These are phyloP conservation scores for Scleroderma citrinum DNA, from an alignment of 768 basidiomycete species.

Conservation along the genomic window DNA sequence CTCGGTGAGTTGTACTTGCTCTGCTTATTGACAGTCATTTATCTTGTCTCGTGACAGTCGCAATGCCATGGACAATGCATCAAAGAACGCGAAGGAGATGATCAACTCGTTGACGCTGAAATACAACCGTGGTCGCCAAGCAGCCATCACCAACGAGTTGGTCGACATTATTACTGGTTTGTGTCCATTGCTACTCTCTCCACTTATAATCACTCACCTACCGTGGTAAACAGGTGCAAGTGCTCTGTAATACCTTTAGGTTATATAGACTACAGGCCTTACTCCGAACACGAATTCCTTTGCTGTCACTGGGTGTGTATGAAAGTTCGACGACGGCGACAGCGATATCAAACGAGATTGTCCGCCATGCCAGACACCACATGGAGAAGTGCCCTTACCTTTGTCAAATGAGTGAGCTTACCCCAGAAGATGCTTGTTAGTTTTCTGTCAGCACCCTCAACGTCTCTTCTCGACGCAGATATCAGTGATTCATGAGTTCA, in stretches of 20 bases:
- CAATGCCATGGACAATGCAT: conserved; percentile 99
- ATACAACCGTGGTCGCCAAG: conserved; percentile 98
- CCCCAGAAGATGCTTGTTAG: too few relatives aligned
- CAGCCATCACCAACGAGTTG: conserved; percentile 93
- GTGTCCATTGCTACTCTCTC: background rate
- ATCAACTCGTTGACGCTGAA: conserved; percentile 82
- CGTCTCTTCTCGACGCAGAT: too few relatives aligned
- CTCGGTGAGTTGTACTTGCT: conserved; percentile 50
- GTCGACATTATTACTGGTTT: conserved; percentile 88
- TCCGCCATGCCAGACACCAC: too few relatives aligned
- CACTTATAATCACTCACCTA: background rate
- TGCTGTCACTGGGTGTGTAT: background rate
- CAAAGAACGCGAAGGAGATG: conserved; percentile 98
- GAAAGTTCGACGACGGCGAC: too few relatives aligned
- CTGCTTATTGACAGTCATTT: background rate
- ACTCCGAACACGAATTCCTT: background rate
- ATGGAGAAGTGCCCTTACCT: too few relatives aligned
- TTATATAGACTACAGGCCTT: conserved; percentile 9
- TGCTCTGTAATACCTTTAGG: conserved; percentile 33
- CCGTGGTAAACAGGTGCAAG: conserved; percentile 36
- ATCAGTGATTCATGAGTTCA: too few relatives aligned
- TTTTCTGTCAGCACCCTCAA: too few relatives aligned
- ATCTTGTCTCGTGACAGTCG: conserved; percentile 39
- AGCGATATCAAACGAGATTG: too few relatives aligned
- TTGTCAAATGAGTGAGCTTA: too few relatives aligned